phyloP scores from a whole-genome alignment of 1,284 basidiomycete genomes.

The Naganishia liquefaciens region DNA sequence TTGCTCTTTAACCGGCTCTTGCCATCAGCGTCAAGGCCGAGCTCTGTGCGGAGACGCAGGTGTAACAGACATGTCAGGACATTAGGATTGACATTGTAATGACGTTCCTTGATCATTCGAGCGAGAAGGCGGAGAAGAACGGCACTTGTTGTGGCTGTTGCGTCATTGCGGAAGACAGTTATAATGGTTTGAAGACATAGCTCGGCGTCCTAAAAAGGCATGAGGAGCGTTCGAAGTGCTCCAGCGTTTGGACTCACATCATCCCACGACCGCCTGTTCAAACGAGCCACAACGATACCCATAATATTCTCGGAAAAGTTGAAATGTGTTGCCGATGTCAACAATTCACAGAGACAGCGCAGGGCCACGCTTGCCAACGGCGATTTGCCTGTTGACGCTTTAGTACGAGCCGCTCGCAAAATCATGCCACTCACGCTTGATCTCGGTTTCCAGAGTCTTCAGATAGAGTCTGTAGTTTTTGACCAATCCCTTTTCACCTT shows the following conservation, averaged over 20 bases:
- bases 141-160: constrained; percentile 75
- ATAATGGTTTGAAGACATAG: constrained; percentile 78
- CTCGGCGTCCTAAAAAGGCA: constrained; percentile 64
- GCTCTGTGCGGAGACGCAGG: constrained; percentile 83
- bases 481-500: constrained; percentile 96
- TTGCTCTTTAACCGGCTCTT: constrained; percentile 58
- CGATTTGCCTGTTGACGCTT: constrained; percentile 61
- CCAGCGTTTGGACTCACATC: constrained; percentile 59
- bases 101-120: constrained; percentile 92
- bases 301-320: constrained; percentile 95
- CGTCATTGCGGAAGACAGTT: constrained; percentile 76
- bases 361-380: constrained; percentile 72
- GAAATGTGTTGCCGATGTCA: constrained; percentile 86
- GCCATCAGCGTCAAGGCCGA: constrained; percentile 53
- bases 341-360: constrained; percentile 82
- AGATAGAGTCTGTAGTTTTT: constrained; percentile 85
- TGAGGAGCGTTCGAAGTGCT: constrained; percentile 22
- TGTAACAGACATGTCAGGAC: constrained; percentile 82
- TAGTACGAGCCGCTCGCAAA: not conserved
- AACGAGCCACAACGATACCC: constrained; percentile 75
- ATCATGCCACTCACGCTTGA: constrained; percentile 66
- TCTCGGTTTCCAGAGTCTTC: constrained; percentile 76
- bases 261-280: constrained; percentile 87
- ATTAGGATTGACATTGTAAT: constrained; percentile 85
- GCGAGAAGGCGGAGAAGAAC: constrained; percentile 89